Conservation (phyloP, 2,329 filamentous ascomycete genomes). For the Neocucurbitaria cava region DNA sequence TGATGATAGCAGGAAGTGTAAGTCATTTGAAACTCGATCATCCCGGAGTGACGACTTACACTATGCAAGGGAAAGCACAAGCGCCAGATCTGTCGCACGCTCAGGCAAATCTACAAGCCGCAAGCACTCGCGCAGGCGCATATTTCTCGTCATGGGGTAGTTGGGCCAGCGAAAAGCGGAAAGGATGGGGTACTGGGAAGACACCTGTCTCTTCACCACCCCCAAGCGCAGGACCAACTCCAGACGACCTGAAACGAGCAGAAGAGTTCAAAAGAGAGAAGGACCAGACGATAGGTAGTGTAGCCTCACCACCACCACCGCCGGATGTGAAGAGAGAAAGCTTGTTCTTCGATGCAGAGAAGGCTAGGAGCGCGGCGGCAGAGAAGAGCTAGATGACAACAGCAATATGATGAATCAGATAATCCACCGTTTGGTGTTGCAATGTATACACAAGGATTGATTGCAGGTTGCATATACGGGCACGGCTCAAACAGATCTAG, state of each 20-base stretch:
- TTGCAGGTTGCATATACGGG: no score
- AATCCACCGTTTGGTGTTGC: neutral
- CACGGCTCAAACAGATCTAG: no score
- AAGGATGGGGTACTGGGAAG: conserved; percentile 40
- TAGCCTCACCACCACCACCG: neutral
- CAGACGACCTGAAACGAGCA: conserved; percentile 34
- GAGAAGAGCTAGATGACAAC: neutral
- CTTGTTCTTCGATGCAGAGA: conserved; percentile 29
- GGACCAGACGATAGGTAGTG: conserved; percentile 8
- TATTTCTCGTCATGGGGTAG: conserved; percentile 69
- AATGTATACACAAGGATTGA: neutral
- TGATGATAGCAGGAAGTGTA: conserved; percentile 32
- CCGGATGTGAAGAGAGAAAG: conserved; percentile 16
- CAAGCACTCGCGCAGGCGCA: conserved; percentile 63
- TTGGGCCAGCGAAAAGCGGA: conserved; percentile 77
- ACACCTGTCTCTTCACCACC: conserved; percentile 32
- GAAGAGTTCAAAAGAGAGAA: conserved; percentile 37
- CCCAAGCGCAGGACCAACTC: conserved; percentile 24
- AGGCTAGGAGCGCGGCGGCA: neutral
- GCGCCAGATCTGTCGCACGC: conserved; percentile 60
- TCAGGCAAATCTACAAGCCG: conserved; percentile 62
- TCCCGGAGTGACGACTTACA: conserved; percentile 3
- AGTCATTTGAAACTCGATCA: neutral
- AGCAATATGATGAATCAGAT: neutral
- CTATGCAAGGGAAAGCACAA: conserved; percentile 33